Base-by-base conservation (phyloP, 23 red algal genomes). In the Agarophyton chilense region DNA sequence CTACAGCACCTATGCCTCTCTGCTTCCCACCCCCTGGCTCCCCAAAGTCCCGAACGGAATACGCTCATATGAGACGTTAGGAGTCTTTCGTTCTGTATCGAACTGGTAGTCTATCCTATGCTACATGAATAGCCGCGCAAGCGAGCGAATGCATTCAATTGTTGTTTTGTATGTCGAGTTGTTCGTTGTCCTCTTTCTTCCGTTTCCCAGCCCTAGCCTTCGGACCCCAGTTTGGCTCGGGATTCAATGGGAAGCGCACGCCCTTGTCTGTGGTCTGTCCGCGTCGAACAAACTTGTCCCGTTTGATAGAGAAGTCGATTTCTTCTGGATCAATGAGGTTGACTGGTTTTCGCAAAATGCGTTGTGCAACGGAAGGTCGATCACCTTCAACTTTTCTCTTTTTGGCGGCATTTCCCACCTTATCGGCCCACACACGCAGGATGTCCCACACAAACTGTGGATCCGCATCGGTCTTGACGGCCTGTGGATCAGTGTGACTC, bases 401-500 rank as follows among this genome's bases (percentile, higher is more conserved):
- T n/a, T 90, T 77, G 21, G 68, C 49, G 24, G 72, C 49, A 13
- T 22, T 71, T 18, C 82, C 82, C 55, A 56, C 72, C 40, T 77
- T 78, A 24, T 49, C 54, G 6, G 73, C 79, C 89, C 89, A 92
- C 10, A 76, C 41, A 43, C 83, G 82, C 66, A 98, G 36, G 14
- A 98, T 60, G 67, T 95, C 96, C 92, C 92, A 98, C 41, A 98
- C 72, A 50, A 98, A 26, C 62, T 82, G 53, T 43, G 90, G 81
- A 29, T 92, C 92, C 29, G 96, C 96, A 61, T 92, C 74, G 25
- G 96, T 98, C 76, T 98, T 98, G 26, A 95, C 18, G 26, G 81
- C 92, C 22, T 77, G 66, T 45, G 96, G 87, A 63, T 91, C 92
- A 1, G 73, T 87, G 32, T 98, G 96, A 32, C 41, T 62, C 83